These are phyloP conservation scores for Sindora glabra DNA, from an alignment of 306 rosid genomes.

Conservation along the genomic window DNA sequence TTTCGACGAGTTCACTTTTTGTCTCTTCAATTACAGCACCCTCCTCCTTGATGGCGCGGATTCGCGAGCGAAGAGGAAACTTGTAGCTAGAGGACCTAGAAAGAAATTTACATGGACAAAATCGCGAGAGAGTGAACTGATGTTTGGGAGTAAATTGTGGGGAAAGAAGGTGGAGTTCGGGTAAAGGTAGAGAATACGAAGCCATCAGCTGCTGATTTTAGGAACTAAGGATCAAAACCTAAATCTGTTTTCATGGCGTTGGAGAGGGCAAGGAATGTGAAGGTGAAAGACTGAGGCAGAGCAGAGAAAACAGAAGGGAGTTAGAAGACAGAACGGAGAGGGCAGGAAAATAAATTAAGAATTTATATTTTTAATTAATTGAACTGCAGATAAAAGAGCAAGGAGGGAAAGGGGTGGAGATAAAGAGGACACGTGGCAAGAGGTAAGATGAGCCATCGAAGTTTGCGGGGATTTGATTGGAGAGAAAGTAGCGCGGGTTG, in stretches of 20 bases:
- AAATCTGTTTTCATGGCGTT: conserved; percentile 40
- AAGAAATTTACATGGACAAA: conserved; percentile 4
- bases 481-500: conserved; percentile 3
- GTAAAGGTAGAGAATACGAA: conserved; percentile 33
- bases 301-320: neutral
- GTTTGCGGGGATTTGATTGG: conserved; percentile 41
- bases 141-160: conserved; percentile 39
- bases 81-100: conserved; percentile 9
- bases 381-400: neutral
- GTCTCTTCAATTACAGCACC: conserved; percentile 41
- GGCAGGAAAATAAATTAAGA: too few species aligned
- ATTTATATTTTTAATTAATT: too few species aligned
- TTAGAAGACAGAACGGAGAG: conserved; percentile 7
- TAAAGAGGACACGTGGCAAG: conserved; percentile 59
- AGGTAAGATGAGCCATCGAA: conserved; percentile 30
- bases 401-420: conserved; percentile 44
- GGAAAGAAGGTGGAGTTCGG: conserved; percentile 53
- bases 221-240: conserved; percentile 6
- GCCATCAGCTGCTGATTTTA: conserved; percentile 34
- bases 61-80: conserved; percentile 24
- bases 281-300: neutral
- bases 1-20: conserved; percentile 30
- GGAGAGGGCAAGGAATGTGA: neutral
- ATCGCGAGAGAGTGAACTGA: conserved; percentile 23
- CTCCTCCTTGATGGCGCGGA: conserved; percentile 53